Evolutionary conservation across 2,329 filamentous ascomycete genomes (phyloP), one percentile per base, ranked within the genome.

Genomic region (Aspergillus viridinutans): DNA sequence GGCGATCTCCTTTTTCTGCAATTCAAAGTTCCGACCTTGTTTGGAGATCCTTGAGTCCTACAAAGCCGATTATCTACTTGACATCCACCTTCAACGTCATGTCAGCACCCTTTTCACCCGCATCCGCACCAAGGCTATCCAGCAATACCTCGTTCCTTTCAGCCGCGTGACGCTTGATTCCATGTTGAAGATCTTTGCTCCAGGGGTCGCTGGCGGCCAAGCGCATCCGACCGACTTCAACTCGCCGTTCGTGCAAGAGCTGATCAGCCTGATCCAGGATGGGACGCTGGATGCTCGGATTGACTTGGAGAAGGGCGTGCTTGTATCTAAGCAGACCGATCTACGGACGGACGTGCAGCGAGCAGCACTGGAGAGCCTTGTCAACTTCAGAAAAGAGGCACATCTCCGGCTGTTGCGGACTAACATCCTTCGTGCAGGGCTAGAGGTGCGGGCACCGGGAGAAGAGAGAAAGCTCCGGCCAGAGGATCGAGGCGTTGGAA

Each of bases 141-240:
- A 92, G 25, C 90, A 96, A 69, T 97, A 97, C 75, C 89, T 96
- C 66, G 82, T 90, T 25, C 92, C 94, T 0, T 99, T 96, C 73
- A 95, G 89, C 45, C 88, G 87, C 63, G 91, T 97, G 59, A 92
- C 89, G 0, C 80, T 97, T 4, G 82, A 87, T 21, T 91, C 86
- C 59, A 85, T 99, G 79, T 85, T 89, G 8, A 80, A 83, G 38
- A 87, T 90, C 2, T 97, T 99, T 72, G 86, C 85, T 0, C 77
- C 81, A 2, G 52, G 62, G 7, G 56, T 62, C 29, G 58, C 64
- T 12, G 61, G 64, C 47, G 68, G 64, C 7, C 78, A 84, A 0
- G 83, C 83, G 3, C 76, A 81, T 59, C 81, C 83, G 3, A 85
- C 93, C 49, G 86, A 92, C 66, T 77, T 81, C 25, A 64, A 63